Percentiles rank a stretch among this genome's conserved stretches.
Evolutionary conservation across 1,284 basidiomycete species (phyloP).

Genomic region (Papiliotrema laurentii): DNA sequence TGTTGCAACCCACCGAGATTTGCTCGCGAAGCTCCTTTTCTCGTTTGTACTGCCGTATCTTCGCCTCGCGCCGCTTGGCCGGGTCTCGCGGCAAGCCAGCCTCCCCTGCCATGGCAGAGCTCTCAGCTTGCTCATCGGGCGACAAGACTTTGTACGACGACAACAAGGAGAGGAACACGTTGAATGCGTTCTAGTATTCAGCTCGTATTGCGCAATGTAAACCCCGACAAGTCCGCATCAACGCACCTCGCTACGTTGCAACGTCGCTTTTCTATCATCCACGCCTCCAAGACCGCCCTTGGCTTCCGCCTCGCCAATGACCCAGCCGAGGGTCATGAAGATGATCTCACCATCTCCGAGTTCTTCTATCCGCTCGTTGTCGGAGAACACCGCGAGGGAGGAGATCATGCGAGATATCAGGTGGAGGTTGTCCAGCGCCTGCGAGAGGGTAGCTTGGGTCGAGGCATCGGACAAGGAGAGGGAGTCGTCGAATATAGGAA

Average conservation of each 20-base stretch:
- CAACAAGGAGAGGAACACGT: conserved; percentile 56
- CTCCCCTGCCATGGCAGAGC: conserved; percentile 16
- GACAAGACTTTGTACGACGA: conserved; percentile 67
- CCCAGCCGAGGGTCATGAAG: conserved; percentile 73
- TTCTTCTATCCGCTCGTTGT: conserved; percentile 81
- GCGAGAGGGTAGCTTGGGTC: conserved; percentile 25
- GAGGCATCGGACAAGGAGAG: conserved; percentile 27
- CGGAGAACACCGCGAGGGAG: conserved; percentile 69
- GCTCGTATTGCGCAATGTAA: no score
- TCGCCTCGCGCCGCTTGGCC: conserved; percentile 67
- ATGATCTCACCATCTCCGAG: conserved; percentile 73
- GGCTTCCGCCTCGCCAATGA: conserved; percentile 66
- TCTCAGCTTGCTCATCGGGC: conserved; percentile 55
- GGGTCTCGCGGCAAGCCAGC: conserved; percentile 58
- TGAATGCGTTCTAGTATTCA: conserved; percentile 56
- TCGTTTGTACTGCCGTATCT: conserved; percentile 79
- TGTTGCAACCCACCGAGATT: conserved; percentile 57
- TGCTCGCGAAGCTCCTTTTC: conserved; percentile 71
- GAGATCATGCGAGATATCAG: conserved; percentile 44
- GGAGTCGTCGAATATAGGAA: conserved; percentile 40
- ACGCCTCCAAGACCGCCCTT: conserved; percentile 59
- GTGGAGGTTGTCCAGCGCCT: conserved; percentile 36
- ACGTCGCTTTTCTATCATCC: conserved; percentile 57
- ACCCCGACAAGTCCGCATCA: neutral
- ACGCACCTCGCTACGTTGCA: conserved; percentile 62